Conservation (phyloP, 208 protist species). For the Giardia muris region DNA sequence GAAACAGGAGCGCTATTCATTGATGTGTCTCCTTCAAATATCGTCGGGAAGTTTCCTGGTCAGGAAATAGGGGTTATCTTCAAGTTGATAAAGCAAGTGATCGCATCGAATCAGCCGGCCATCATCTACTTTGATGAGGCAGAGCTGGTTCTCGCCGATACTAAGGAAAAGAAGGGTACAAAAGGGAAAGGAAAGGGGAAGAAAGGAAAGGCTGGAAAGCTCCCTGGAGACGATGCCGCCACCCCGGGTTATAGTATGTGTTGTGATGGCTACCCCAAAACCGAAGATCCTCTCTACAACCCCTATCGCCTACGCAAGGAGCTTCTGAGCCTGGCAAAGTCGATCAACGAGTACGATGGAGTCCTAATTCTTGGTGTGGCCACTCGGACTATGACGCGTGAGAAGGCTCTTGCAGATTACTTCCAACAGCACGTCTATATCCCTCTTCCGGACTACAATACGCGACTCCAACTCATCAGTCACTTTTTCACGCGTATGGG, state of each 20-base stretch:
- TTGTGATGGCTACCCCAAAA: conserved; percentile 15
- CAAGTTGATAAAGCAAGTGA: conserved; percentile 3
- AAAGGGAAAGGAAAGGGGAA: conserved; percentile 24
- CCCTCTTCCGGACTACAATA: neutral
- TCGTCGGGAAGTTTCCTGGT: conserved; percentile 6
- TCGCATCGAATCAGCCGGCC: neutral
- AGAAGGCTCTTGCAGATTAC: conserved; percentile 23
- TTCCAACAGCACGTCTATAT: neutral
- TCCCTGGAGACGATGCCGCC: neutral
- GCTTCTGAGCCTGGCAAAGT: neutral
- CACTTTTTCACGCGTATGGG: neutral
- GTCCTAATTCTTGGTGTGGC: neutral
- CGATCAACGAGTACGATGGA: neutral
- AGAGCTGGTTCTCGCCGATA: neutral
- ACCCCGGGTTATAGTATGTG: neutral
- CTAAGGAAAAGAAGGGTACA: neutral
- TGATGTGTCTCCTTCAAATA: conserved; percentile 17
- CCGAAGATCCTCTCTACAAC: neutral
- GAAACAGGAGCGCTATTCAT: neutral
- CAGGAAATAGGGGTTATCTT: neutral
- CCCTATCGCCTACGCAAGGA: neutral
- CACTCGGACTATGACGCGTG: neutral
- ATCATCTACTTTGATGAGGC: conserved; percentile 17
- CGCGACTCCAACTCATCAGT: conserved; percentile 2
- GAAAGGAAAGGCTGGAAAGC: neutral